Evolutionary conservation across 495 filamentous ascomycete species (phyloP), one percentile per base, ranked within the genome.

Genomic region (Cudoniella acicularis): DNA sequence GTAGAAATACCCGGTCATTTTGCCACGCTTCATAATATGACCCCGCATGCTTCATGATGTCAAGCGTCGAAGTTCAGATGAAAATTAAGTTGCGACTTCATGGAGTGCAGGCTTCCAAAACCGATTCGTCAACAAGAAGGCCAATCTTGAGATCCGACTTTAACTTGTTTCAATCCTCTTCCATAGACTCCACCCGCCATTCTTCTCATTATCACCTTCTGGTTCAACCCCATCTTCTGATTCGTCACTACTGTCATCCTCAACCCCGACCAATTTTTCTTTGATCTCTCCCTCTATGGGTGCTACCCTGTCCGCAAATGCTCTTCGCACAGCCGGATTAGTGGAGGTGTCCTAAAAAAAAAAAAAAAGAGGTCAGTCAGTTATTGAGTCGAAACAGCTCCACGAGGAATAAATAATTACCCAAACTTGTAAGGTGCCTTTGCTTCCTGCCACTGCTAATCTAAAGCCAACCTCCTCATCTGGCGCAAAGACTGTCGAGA

Each of bases 381-480:
- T 3, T n/a, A 23, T 26, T 52, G n/a, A 1, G 10, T 3, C 23
- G 23, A 43, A 10, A 10, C 10, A 52, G 23, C 2, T 16, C 17
- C 11, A 43, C 17, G 23, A 30, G 43, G 48, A n/a, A 36, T 13
- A 25, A 46, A 42, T 23, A 42, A 52, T 52, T 62, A 65, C 63
- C 94, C 94, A 99, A 25, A 99, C 81, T 64, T 93, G 89, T 60
- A 96, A 83, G n/a, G 79, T 77, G 1, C 95, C 94, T 76, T 96
- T 96, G 79, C 91, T 96, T 42, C 94, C 94, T 10, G 92, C 92
- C 27, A 99, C 91, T 3, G 92, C 89, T 27, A 99, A 77, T 48
- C 94, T 81, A 74, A 97, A 98, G 30, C 88, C 88, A 10, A 97
- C 91, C 72, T 91, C 90, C 27, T 82, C 62, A 69, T 99, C 95